A percentile compares a stretch with the other conserved stretches of the same genome.
These are phyloP conservation scores for Vigna nakashimae DNA, from an alignment of 306 rosid genomes.

Conservation along the genomic window DNA sequence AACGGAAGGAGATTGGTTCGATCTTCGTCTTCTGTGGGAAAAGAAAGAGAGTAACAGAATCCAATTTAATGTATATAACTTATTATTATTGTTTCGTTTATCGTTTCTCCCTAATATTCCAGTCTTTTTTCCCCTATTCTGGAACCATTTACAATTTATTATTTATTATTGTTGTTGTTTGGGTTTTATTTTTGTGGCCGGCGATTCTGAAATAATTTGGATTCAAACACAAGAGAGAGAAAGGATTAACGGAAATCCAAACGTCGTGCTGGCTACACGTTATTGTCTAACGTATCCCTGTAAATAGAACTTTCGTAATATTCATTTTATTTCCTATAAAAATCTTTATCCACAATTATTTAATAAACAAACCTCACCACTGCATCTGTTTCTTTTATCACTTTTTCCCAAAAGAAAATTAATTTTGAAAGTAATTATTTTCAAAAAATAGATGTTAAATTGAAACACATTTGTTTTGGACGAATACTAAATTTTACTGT, in stretches of 20 bases:
- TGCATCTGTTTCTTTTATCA: too few relatives aligned
- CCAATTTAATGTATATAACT: background rate
- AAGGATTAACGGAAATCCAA: slow-evolving; percentile 4
- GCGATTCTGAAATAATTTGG: slow-evolving; percentile 40
- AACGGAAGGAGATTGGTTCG: slow-evolving; percentile 26
- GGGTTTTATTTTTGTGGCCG: slow-evolving; percentile 43
- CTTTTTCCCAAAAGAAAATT: too few relatives aligned
- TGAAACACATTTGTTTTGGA: too few relatives aligned
- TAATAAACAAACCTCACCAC: too few relatives aligned
- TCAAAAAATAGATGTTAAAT: too few relatives aligned
- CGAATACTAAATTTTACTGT: too few relatives aligned
- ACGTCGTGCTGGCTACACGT: background rate
- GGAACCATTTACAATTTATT: background rate
- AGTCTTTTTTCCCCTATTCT: background rate
- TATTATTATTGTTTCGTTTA: background rate
- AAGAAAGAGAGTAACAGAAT: background rate
- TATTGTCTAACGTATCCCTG: background rate
- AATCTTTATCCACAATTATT: background rate
- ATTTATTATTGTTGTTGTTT: background rate
- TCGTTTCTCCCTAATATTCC: slow-evolving; percentile 19
- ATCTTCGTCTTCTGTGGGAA: background rate
- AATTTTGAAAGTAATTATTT: too few relatives aligned
- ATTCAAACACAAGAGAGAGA: background rate
- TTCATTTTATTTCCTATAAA: background rate
- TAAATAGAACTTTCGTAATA: background rate